These are phyloP conservation scores for Haberlea rhodopensis DNA, from an alignment of 257 asterid species.

Conservation along the genomic window DNA sequence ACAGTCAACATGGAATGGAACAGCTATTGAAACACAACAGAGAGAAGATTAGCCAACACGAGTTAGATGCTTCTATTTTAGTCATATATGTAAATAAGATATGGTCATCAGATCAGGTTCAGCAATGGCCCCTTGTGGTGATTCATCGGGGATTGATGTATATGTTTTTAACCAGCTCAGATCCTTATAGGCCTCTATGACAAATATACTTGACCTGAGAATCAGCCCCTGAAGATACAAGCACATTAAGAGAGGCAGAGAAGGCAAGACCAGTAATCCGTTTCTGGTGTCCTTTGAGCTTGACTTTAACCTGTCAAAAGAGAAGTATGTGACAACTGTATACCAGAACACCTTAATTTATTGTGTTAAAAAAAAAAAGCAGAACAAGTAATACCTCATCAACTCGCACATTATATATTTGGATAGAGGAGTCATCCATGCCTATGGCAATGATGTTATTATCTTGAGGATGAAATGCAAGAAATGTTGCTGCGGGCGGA, in stretches of 20 bases:
- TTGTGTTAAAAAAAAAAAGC: background rate
- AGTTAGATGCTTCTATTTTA: too few relatives aligned
- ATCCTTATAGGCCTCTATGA: background rate
- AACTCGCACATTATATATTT: constrained; percentile 59
- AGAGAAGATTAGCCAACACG: background rate
- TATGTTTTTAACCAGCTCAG: background rate
- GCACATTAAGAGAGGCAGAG: constrained; percentile 51
- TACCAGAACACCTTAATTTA: background rate
- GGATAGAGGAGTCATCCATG: constrained; percentile 67
- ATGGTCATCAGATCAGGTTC: background rate
- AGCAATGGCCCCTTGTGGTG: background rate
- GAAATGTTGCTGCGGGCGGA: constrained; percentile 67
- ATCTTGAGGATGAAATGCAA: constrained; percentile 67
- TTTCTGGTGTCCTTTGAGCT: constrained; percentile 63
- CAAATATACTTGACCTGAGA: constrained; percentile 47
- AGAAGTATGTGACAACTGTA: background rate
- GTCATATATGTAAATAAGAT: background rate
- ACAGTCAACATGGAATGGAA: background rate
- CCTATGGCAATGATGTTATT: constrained; percentile 63
- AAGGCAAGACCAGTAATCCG: constrained; percentile 70
- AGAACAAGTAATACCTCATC: constrained; percentile 44
- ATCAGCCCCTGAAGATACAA: constrained; percentile 71
- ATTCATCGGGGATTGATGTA: background rate
- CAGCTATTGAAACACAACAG: background rate
- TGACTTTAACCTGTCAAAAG: constrained; percentile 42